phyloP scores from a whole-genome alignment of 805 yeast species.

The Saccharomycopsis fibuligera region DNA sequence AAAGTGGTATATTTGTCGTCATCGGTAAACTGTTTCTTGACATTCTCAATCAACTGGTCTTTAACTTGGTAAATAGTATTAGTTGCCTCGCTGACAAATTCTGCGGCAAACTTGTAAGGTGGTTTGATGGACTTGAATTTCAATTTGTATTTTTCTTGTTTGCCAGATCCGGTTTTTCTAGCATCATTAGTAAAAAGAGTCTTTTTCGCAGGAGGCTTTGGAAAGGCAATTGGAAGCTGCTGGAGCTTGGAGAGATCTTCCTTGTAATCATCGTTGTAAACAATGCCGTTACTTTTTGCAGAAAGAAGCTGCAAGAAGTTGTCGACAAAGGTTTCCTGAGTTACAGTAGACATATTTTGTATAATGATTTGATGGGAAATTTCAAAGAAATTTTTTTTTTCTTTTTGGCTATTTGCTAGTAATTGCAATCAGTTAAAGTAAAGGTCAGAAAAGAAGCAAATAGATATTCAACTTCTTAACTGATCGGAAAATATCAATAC shows the following conservation, averaged over 20 bases:
- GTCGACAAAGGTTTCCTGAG: slow-evolving; percentile 9
- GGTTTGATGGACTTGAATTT: slow-evolving; percentile 20
- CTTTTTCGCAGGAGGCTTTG: slow-evolving; percentile 11
- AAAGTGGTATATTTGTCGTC: background rate
- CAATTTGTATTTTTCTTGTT: background rate
- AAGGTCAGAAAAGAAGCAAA: too few species aligned
- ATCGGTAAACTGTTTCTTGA: background rate
- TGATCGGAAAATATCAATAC: too few species aligned
- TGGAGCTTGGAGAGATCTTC: slow-evolving; percentile 4
- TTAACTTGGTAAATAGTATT: slow-evolving; percentile 18
- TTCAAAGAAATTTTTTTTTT: too few species aligned
- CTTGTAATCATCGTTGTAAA: slow-evolving; percentile 12
- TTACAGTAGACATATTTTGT: slow-evolving; percentile 4
- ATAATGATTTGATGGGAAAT: background rate
- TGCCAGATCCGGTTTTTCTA: background rate
- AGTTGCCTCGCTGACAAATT: slow-evolving; percentile 3
- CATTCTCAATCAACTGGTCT: slow-evolving; percentile 5
- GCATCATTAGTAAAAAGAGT: background rate
- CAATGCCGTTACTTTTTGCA: slow-evolving; percentile 8
- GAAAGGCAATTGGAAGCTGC: slow-evolving; percentile 14
- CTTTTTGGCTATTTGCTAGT: too few species aligned
- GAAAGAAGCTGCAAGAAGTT: slow-evolving; percentile 17
- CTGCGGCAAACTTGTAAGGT: slow-evolving; percentile 15
- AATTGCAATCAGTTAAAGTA: too few species aligned
- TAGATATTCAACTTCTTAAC: too few species aligned